Percentiles rank a stretch among this genome's conserved stretches.
These are phyloP conservation scores for Solanum virginianum DNA, from an alignment of 257 asterid species.

Conservation along the genomic window DNA sequence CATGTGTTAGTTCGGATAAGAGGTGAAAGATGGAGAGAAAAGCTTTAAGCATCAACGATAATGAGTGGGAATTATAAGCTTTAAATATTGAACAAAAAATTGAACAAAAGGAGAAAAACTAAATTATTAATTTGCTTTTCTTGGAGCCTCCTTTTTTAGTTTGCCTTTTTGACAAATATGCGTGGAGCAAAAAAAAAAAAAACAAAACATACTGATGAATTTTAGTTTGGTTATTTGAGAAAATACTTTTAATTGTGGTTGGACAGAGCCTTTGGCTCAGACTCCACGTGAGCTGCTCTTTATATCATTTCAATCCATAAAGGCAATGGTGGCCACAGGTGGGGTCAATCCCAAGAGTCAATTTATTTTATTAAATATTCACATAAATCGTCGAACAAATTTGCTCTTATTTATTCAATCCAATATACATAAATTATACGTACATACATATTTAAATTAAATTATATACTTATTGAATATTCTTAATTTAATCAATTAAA, in stretches of 20 bases:
- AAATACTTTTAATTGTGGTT: slow-evolving; percentile 38
- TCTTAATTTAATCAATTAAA: background rate
- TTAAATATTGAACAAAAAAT: slow-evolving; percentile 39
- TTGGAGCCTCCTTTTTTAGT: slow-evolving; percentile 5
- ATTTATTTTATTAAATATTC: no score
- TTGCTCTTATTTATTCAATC: no score
- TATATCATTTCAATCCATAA: slow-evolving; percentile 91
- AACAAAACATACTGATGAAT: background rate
- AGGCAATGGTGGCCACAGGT: slow-evolving; percentile 68
- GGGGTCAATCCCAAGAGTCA: slow-evolving; percentile 54
- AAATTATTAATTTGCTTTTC: slow-evolving; percentile 17
- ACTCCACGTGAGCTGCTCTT: slow-evolving; percentile 99
- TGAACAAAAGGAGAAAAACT: slow-evolving; percentile 14
- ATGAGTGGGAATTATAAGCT: slow-evolving; percentile 93
- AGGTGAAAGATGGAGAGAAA: slow-evolving; percentile 25
- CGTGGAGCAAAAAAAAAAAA: background rate
- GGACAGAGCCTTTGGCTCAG: slow-evolving; percentile 90
- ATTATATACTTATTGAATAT: background rate
- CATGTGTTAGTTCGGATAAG: slow-evolving; percentile 1
- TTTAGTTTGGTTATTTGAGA: background rate
- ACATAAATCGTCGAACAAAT: no score
- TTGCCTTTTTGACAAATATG: slow-evolving; percentile 25
- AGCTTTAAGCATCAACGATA: slow-evolving; percentile 91
- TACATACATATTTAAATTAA: no score
- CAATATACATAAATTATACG: background rate